phyloP scores from a whole-genome alignment of 352 stramenopile genomes.

The Aphanomyces astaci region DNA sequence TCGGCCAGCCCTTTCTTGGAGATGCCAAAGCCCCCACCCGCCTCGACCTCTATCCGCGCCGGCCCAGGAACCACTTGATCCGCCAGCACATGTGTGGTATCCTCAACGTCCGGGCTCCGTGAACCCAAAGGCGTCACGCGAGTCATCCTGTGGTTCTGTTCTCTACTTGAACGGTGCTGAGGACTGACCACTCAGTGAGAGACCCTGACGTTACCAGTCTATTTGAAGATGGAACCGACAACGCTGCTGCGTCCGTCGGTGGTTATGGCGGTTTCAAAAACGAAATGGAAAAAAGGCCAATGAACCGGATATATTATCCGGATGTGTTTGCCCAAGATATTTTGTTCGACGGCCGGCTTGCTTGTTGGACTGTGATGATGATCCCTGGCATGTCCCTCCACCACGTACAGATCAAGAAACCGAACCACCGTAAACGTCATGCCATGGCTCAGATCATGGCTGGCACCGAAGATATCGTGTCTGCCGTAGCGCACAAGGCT shows the following conservation, averaged over 20 bases:
- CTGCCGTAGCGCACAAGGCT: neutral
- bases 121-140: neutral
- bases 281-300: neutral
- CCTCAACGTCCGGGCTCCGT: neutral
- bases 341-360: neutral
- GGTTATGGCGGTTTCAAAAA: neutral
- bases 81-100: neutral
- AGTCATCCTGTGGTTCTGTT: too few relatives aligned
- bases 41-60: neutral
- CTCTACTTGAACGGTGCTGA: too few relatives aligned
- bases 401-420: slow-evolving; percentile 15
- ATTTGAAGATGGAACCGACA: neutral
- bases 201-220: too few relatives aligned
- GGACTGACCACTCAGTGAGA: too few relatives aligned
- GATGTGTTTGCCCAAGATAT: neutral
- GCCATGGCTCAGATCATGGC: slow-evolving; percentile 21
- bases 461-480: slow-evolving; percentile 13
- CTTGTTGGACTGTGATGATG: neutral
- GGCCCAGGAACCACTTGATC: neutral
- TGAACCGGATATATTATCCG: neutral
- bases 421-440: slow-evolving; percentile 16
- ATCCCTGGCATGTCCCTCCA: neutral
- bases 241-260: neutral
- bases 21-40: slow-evolving; percentile 57
- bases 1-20: slow-evolving; percentile 54